A percentile compares a stretch with the other conserved stretches of the same genome.
Conservation (phyloP, 2,329 filamentous ascomycete species). For the Trichoderma sp. region DNA sequence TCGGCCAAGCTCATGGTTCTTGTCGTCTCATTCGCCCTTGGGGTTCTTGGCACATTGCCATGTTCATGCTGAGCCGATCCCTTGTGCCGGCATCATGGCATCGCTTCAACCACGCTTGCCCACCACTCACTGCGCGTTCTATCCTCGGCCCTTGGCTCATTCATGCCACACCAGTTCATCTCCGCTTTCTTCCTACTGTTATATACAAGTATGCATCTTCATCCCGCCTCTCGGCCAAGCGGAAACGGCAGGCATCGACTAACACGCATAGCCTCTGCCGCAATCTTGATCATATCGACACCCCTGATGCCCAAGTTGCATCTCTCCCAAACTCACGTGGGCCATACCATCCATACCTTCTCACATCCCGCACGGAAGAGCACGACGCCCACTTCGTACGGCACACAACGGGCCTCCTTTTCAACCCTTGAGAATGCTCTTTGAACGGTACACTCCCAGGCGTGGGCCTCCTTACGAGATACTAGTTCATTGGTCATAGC, state of each 20-base stretch:
- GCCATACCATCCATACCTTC: not conserved
- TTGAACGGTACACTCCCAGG: not conserved
- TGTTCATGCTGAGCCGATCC: not conserved
- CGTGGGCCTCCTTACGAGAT: not conserved
- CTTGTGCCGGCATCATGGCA: not conserved
- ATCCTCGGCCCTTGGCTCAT: not conserved
- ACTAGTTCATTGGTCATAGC: constrained; percentile 12
- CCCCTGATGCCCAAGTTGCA: not conserved
- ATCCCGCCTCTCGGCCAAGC: not conserved
- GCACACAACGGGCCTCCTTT: not conserved
- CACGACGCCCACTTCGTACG: not conserved
- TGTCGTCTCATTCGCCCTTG: not conserved
- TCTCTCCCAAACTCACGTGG: not conserved
- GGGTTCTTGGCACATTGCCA: not conserved
- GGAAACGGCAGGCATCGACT: not conserved
- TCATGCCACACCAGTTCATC: not conserved
- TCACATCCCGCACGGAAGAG: not conserved
- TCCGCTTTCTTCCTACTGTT: not conserved
- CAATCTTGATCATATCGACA: not conserved
- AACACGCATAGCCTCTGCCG: not conserved
- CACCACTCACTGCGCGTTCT: not conserved
- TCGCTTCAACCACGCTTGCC: not conserved
- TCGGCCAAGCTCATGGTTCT: not conserved
- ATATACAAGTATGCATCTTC: not conserved
- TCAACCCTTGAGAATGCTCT: not conserved